phyloP scores from a whole-genome alignment of 2,329 filamentous ascomycete species.

The Capronia americana region DNA sequence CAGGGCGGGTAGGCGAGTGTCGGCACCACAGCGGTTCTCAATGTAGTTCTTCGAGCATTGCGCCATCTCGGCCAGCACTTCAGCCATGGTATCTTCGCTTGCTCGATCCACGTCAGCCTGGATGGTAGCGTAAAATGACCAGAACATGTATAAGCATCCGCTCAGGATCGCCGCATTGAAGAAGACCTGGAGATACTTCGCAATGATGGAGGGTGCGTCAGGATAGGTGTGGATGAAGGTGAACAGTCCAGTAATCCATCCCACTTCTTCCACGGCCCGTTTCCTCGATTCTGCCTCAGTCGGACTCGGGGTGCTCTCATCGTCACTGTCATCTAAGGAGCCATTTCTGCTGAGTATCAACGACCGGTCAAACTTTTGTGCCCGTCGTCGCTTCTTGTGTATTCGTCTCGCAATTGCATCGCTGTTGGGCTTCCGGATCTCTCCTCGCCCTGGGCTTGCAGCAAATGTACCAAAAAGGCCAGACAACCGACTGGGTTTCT shows the following conservation, averaged over 20 bases:
- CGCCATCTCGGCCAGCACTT: slow-evolving; percentile 74
- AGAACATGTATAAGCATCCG: slow-evolving; percentile 67
- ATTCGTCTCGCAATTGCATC: slow-evolving; percentile 54
- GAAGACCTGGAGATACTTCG: slow-evolving; percentile 68
- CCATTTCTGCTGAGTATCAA: slow-evolving; percentile 45
- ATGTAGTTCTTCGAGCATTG: slow-evolving; percentile 75
- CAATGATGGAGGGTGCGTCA: slow-evolving; percentile 68
- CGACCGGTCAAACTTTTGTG: slow-evolving; percentile 53
- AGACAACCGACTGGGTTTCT: slow-evolving; percentile 50
- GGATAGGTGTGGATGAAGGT: slow-evolving; percentile 69
- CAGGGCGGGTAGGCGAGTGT: slow-evolving; percentile 73
- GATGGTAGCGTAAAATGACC: slow-evolving; percentile 72
- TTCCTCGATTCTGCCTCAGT: slow-evolving; percentile 24
- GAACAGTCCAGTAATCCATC: slow-evolving; percentile 56
- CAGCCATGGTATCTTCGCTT: slow-evolving; percentile 70
- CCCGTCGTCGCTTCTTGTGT: slow-evolving; percentile 58
- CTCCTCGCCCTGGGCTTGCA: slow-evolving; percentile 67
- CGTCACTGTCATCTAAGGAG: slow-evolving; percentile 52
- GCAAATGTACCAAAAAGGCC: slow-evolving; percentile 52
- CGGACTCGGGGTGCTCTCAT: slow-evolving; percentile 46
- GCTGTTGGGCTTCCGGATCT: slow-evolving; percentile 61
- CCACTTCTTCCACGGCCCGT: slow-evolving; percentile 37
- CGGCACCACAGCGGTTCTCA: slow-evolving; percentile 74
- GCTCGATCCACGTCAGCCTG: slow-evolving; percentile 77
- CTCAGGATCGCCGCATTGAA: slow-evolving; percentile 58